These are phyloP conservation scores for Nannizzia gypsea DNA, from an alignment of 2,329 filamentous ascomycete species.

Conservation along the genomic window DNA sequence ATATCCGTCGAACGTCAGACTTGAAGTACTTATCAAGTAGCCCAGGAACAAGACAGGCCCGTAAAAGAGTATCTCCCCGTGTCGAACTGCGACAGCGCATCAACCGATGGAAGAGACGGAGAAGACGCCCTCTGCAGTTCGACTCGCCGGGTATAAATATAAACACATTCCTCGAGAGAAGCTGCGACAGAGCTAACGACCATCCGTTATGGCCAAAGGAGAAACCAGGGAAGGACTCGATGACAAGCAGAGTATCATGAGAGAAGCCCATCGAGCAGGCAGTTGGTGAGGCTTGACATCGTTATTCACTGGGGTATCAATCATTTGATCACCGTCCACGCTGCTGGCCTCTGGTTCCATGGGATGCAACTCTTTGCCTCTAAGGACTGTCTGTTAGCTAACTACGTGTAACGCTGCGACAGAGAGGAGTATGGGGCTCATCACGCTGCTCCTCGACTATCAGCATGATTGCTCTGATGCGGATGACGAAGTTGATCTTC, in stretches of 20 bases:
- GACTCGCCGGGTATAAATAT: neutral
- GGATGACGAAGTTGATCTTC: too few relatives aligned
- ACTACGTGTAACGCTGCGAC: too few relatives aligned
- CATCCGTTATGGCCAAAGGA: too few relatives aligned
- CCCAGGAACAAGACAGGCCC: neutral
- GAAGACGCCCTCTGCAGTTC: neutral
- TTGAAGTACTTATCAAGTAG: neutral
- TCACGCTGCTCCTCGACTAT: neutral
- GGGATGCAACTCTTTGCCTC: neutral
- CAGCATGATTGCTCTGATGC: neutral
- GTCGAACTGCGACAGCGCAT: too few relatives aligned
- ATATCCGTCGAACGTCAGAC: neutral
- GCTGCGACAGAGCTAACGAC: constrained; percentile 1
- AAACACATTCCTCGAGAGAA: neutral
- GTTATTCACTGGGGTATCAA: neutral
- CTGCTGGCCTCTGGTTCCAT: neutral
- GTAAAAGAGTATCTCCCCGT: too few relatives aligned
- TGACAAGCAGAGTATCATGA: neutral
- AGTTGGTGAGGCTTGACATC: neutral
- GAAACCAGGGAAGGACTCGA: neutral
- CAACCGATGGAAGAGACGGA: neutral
- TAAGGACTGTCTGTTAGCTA: too few relatives aligned
- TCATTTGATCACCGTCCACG: neutral
- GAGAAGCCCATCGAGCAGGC: neutral
- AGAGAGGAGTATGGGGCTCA: neutral